Evolutionary conservation across 1,284 basidiomycete species (phyloP).

Genomic region (Puccinia coronata): DNA sequence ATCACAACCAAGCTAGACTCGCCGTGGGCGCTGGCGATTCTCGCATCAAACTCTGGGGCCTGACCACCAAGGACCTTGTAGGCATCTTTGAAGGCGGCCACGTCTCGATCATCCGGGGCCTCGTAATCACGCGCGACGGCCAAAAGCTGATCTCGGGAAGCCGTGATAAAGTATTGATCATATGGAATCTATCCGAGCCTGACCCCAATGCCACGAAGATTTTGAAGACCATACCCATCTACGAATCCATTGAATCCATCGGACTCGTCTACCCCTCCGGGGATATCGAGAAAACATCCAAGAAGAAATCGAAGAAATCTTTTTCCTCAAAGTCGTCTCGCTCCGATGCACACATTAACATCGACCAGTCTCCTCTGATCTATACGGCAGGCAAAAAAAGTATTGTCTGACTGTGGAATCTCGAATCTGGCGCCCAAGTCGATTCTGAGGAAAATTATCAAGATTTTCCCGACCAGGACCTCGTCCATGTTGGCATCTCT

Average conservation of each 20-base stretch:
- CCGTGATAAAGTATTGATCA: constrained; percentile 80
- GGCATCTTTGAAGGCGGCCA: constrained; percentile 78
- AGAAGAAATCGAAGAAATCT: constrained; percentile 58
- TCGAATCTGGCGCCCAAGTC: constrained; percentile 66
- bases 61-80: constrained; percentile 65
- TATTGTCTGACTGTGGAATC: constrained; percentile 78
- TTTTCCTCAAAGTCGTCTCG: constrained; percentile 60
- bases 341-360: constrained; percentile 58
- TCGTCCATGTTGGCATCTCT: constrained; percentile 32
- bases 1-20: constrained; percentile 49
- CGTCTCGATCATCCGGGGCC: constrained; percentile 81
- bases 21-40: constrained; percentile 65
- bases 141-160: constrained; percentile 84
- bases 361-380: constrained; percentile 64
- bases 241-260: constrained; percentile 83
- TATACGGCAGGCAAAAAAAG: constrained; percentile 90
- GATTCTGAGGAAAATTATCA: constrained; percentile 34
- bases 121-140: constrained; percentile 80
- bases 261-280: constrained; percentile 64
- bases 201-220: constrained; percentile 62
- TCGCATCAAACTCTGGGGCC: constrained; percentile 83
- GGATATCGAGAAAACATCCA: neutral
- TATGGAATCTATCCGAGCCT: constrained; percentile 73
- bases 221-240: constrained; percentile 78
- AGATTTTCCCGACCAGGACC: constrained; percentile 12